Evolutionary conservation across 495 filamentous ascomycete genomes (phyloP).

Genomic region (Hyaloscypha bicolor): DNA sequence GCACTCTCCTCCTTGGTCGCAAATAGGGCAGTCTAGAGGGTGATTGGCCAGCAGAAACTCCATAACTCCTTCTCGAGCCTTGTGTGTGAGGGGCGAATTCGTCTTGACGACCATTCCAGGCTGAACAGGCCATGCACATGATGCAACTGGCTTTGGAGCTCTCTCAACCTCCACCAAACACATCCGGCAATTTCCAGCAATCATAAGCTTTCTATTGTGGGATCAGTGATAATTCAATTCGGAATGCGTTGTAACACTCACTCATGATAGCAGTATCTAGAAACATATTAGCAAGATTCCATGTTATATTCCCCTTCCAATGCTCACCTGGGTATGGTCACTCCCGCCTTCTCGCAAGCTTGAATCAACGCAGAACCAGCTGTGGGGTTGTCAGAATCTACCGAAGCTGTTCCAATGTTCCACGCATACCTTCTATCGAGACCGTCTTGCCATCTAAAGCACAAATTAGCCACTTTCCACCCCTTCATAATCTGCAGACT

Average conservation of each 20-base stretch:
- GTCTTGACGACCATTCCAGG: conserved; percentile 99
- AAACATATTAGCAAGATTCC: conserved; percentile 42
- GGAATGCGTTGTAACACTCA: conserved; percentile 46
- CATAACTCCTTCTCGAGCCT: conserved; percentile 98
- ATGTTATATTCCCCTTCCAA: background rate
- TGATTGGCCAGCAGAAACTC: conserved; percentile 98
- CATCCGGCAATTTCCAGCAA: conserved; percentile 99
- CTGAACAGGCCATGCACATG: conserved; percentile 98
- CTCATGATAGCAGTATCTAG: conserved; percentile 99
- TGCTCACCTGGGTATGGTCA: conserved; percentile 77
- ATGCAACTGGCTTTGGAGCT: conserved; percentile 94
- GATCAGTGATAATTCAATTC: conserved; percentile 26
- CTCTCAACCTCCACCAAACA: conserved; percentile 97
- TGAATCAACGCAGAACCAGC: conserved; percentile 95
- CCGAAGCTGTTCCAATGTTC: conserved; percentile 25
- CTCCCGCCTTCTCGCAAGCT: conserved; percentile 96
- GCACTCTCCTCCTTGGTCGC: conserved; percentile 98
- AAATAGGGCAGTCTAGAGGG: conserved; percentile 96
- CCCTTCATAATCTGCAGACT: background rate
- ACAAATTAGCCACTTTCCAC: conserved; percentile 24
- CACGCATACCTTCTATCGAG: conserved; percentile 80
- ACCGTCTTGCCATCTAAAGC: conserved; percentile 89
- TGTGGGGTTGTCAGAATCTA: conserved; percentile 42
- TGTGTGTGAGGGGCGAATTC: conserved; percentile 91
- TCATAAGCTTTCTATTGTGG: conserved; percentile 81